Percentiles rank a stretch among this genome's conserved stretches.
Evolutionary conservation across 192 early-diverging fungal genomes (phyloP).

Genomic region (Coemansia erecta): DNA sequence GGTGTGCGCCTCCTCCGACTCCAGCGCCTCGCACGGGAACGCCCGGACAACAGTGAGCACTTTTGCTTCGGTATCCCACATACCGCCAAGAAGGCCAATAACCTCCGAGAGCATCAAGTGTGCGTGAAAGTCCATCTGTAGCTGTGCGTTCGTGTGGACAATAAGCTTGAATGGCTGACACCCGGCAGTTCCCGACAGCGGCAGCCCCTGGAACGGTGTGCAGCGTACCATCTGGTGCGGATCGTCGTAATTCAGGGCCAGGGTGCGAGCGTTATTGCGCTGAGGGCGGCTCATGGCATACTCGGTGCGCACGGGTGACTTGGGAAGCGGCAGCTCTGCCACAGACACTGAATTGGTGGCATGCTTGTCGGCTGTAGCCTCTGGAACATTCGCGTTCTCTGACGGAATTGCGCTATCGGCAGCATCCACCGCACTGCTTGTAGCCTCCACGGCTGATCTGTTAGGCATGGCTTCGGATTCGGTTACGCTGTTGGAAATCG

Average conservation of each 20-base stretch:
- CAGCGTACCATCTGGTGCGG: conserved; percentile 84
- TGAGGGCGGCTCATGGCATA: conserved; percentile 53
- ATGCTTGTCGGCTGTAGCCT: not conserved
- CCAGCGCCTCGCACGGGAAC: conserved; percentile 74
- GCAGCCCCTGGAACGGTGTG: conserved; percentile 68
- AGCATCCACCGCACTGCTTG: no score
- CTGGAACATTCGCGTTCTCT: not conserved
- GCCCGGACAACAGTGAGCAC: conserved; percentile 65
- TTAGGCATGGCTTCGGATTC: not conserved
- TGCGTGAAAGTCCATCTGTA: conserved; percentile 93
- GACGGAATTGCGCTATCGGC: no score
- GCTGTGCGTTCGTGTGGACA: conserved; percentile 71
- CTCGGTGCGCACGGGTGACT: conserved; percentile 43
- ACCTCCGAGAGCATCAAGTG: conserved; percentile 85
- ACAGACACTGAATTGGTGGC: not conserved
- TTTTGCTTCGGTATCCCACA: conserved; percentile 58
- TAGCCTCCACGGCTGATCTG: no score
- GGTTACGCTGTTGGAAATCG: not conserved
- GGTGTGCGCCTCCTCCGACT: conserved; percentile 65
- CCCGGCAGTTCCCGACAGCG: conserved; percentile 60
- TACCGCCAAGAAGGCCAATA: conserved; percentile 84
- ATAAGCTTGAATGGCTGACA: conserved; percentile 78
- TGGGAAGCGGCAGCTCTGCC: conserved; percentile 3
- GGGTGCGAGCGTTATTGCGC: conserved; percentile 36
- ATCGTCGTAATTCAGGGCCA: conserved; percentile 50